These are phyloP conservation scores for Termitomyces eurrhizus DNA, from an alignment of 768 basidiomycete genomes.

Conservation along the genomic window DNA sequence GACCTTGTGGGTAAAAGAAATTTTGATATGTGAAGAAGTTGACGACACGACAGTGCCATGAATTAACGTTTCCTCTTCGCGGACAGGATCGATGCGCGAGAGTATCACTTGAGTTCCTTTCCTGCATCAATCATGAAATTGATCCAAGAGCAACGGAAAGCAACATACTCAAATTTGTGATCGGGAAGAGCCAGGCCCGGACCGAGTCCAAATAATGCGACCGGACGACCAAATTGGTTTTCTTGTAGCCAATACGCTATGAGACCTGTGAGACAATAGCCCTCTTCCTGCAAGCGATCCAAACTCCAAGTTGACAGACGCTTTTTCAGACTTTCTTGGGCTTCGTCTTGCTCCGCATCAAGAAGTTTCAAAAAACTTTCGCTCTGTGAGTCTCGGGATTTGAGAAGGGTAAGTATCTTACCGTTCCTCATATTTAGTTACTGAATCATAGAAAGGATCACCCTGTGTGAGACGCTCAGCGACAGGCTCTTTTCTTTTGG, in stretches of 20 bases:
- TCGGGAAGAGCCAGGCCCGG: slow-evolving; percentile 61
- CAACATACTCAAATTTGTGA: slow-evolving; percentile 66
- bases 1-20: slow-evolving; percentile 51
- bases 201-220: slow-evolving; percentile 62
- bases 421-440: slow-evolving; percentile 53
- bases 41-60: slow-evolving; percentile 53
- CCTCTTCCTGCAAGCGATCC: slow-evolving; percentile 57
- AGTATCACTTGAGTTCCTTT: slow-evolving; percentile 68
- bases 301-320: slow-evolving; percentile 69
- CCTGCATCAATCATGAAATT: slow-evolving; percentile 32
- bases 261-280: slow-evolving; percentile 66
- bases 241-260: slow-evolving; percentile 65
- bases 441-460: slow-evolving; percentile 45
- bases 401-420: slow-evolving; percentile 23
- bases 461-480: slow-evolving; percentile 27
- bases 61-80: slow-evolving; percentile 37
- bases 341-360: slow-evolving; percentile 60
- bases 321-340: slow-evolving; percentile 53
- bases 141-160: neutral
- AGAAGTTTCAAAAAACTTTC: slow-evolving; percentile 46
- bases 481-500: slow-evolving; percentile 36
- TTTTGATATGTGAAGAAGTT: slow-evolving; percentile 47
- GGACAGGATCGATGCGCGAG: slow-evolving; percentile 58
- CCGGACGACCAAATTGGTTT: slow-evolving; percentile 59
- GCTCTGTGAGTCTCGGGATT: neutral